Percentiles rank a stretch among this genome's conserved stretches.
Evolutionary conservation across 1,284 basidiomycete genomes (phyloP).

Genomic region (Pseudozyma sp.): DNA sequence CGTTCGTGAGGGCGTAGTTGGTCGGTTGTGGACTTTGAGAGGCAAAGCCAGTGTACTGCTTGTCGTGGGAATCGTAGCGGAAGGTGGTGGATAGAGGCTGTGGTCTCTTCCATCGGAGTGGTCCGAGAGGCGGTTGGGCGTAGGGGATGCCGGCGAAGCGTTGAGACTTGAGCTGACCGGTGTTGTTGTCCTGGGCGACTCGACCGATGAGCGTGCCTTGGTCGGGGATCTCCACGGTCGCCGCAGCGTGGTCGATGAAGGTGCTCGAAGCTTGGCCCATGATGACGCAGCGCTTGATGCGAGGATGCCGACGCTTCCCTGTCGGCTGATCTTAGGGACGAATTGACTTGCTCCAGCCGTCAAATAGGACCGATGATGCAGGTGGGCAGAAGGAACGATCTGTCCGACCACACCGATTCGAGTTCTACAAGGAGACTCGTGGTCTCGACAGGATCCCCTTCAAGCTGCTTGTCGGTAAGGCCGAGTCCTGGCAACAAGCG

Average conservation of each 20-base stretch:
- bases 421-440: too few species aligned
- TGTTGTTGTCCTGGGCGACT: slow-evolving; percentile 20
- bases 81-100: slow-evolving; percentile 26
- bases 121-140: slow-evolving; percentile 43
- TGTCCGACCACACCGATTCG: too few species aligned
- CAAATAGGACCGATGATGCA: too few species aligned
- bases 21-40: slow-evolving; percentile 24
- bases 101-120: slow-evolving; percentile 39
- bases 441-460: too few species aligned
- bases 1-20: slow-evolving; percentile 35
- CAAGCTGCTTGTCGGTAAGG: too few species aligned
- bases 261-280: slow-evolving; percentile 44
- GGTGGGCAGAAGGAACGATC: too few species aligned
- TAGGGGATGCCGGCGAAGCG: slow-evolving; percentile 49
- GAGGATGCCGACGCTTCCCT: too few species aligned
- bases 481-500: too few species aligned
- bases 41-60: slow-evolving; percentile 28
- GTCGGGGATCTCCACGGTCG: slow-evolving; percentile 26
- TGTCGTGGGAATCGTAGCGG: slow-evolving; percentile 26
- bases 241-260: slow-evolving; percentile 15
- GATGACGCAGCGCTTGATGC: neutral
- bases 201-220: slow-evolving; percentile 28
- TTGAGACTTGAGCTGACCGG: slow-evolving; percentile 30
- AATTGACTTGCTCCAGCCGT: too few species aligned
- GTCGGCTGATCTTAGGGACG: too few species aligned